Conservation (phyloP, 352 stramenopile species). For the Pythium plurisporium region DNA sequence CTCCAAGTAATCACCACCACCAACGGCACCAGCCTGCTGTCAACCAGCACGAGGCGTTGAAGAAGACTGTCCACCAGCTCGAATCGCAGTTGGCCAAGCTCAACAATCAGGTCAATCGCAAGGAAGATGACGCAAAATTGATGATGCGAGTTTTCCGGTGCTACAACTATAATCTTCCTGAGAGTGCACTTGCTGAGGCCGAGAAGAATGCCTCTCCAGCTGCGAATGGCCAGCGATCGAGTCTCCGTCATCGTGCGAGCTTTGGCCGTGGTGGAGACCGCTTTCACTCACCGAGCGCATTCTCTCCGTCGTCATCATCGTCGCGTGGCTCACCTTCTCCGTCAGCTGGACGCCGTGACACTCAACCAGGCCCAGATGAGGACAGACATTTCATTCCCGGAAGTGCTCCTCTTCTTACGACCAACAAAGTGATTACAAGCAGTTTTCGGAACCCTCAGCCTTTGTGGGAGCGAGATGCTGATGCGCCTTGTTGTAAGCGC, state of each 20-base stretch:
- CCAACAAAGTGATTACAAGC: slow-evolving; percentile 58
- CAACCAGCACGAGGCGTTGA: slow-evolving; percentile 39
- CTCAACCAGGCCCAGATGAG: slow-evolving; percentile 11
- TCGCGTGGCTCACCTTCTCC: slow-evolving; percentile 15
- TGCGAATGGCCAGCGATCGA: slow-evolving; percentile 21
- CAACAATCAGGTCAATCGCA: slow-evolving; percentile 57
- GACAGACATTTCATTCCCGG: slow-evolving; percentile 48
- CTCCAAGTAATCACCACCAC: slow-evolving; percentile 15
- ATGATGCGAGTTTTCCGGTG: slow-evolving; percentile 63
- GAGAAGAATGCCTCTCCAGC: slow-evolving; percentile 43
- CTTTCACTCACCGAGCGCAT: slow-evolving; percentile 30
- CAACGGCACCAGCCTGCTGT: slow-evolving; percentile 6
- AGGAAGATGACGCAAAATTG: slow-evolving; percentile 54
- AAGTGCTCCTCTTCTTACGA: slow-evolving; percentile 58
- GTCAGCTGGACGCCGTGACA: slow-evolving; percentile 15
- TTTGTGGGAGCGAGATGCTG: slow-evolving; percentile 79
- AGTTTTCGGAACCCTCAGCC: slow-evolving; percentile 75
- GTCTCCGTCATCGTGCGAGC: slow-evolving; percentile 8
- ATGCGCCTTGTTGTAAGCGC: slow-evolving; percentile 80
- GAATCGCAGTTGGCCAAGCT: slow-evolving; percentile 60
- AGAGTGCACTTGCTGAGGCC: slow-evolving; percentile 43
- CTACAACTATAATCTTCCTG: slow-evolving; percentile 82
- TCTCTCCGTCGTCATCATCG: slow-evolving; percentile 28
- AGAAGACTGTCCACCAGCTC: slow-evolving; percentile 48
- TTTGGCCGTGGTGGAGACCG: slow-evolving; percentile 17